These are phyloP conservation scores for Kodamaea laetipori DNA, from an alignment of 805 yeast genomes.

Conservation along the genomic window DNA sequence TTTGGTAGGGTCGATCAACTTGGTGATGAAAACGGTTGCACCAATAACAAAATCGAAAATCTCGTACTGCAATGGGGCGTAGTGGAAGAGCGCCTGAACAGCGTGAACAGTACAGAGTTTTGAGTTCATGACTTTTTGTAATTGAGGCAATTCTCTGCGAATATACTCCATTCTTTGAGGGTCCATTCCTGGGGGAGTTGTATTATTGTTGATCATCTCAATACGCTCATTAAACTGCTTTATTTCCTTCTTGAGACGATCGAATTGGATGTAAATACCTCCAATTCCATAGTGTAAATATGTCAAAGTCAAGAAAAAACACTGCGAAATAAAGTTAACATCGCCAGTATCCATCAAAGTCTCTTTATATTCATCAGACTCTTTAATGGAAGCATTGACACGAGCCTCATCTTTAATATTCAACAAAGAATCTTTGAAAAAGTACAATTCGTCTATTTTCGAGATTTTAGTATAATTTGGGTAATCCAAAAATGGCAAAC, in stretches of 20 bases:
- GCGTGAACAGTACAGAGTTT: constrained; percentile 53
- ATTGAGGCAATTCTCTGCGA: constrained; percentile 49
- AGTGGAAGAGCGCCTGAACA: constrained; percentile 61
- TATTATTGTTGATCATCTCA: constrained; percentile 42
- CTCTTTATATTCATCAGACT: constrained; percentile 57
- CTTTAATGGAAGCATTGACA: constrained; percentile 71
- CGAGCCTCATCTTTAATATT: constrained; percentile 82
- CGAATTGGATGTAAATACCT: constrained; percentile 62
- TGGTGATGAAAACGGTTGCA: constrained; percentile 66
- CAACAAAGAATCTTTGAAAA: constrained; percentile 51
- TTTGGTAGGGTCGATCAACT: constrained; percentile 74
- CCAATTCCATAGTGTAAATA: constrained; percentile 88
- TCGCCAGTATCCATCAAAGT: constrained; percentile 19
- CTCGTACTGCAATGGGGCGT: constrained; percentile 59
- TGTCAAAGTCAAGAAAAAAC: constrained; percentile 77
- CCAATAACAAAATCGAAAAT: constrained; percentile 80
- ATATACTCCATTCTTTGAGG: constrained; percentile 26
- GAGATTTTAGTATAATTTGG: constrained; percentile 65
- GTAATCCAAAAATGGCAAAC: constrained; percentile 79
- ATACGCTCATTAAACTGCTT: constrained; percentile 53
- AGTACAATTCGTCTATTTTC: constrained; percentile 74
- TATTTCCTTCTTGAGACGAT: constrained; percentile 51
- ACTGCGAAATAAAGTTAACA: constrained; percentile 86
- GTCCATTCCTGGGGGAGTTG: constrained; percentile 29
- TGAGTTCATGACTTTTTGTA: constrained; percentile 39